These are phyloP conservation scores for Magnaporthiopsis incrustans DNA, from an alignment of 2,329 filamentous ascomycete species.

Conservation along the genomic window DNA sequence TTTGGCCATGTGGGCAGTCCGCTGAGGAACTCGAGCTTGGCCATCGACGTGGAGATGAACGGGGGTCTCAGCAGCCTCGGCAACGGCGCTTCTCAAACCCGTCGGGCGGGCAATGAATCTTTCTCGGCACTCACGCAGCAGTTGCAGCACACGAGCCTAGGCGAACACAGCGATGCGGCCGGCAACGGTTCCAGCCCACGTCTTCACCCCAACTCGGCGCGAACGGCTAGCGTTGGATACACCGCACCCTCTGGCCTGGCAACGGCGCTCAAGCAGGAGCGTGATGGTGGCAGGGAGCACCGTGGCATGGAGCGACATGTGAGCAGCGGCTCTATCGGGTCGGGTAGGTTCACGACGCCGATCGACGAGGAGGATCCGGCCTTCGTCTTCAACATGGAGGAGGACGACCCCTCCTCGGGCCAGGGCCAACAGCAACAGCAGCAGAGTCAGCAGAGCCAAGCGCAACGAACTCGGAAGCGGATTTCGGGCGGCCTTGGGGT, in stretches of 20 bases:
- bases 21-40: conserved; percentile 54
- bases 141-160: conserved; percentile 50
- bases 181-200: conserved; percentile 36
- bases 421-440: conserved; percentile 14
- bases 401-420: conserved; percentile 45
- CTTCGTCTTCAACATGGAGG: conserved; percentile 60
- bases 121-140: conserved; percentile 55
- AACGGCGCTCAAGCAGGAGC: background rate
- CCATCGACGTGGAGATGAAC: conserved; percentile 32
- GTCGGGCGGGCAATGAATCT: conserved; percentile 38
- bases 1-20: conserved; percentile 62
- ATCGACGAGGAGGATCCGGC: conserved; percentile 58
- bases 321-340: conserved; percentile 50
- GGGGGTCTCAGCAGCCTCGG: conserved; percentile 18
- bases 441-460: conserved; percentile 20
- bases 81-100: conserved; percentile 14
- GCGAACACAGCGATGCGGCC: conserved; percentile 26
- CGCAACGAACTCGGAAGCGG: conserved; percentile 8
- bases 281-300: conserved; percentile 30
- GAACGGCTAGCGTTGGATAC: conserved; percentile 28
- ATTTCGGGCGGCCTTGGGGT: conserved; percentile 10
- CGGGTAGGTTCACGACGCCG: conserved; percentile 53
- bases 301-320: conserved; percentile 47
- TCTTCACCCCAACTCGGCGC: conserved; percentile 41
- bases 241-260: conserved; percentile 10